Evolutionary conservation across 306 rosid genomes (phyloP), one percentile per base, ranked within the genome.

Genomic region (Cicer pinnatifidum): DNA sequence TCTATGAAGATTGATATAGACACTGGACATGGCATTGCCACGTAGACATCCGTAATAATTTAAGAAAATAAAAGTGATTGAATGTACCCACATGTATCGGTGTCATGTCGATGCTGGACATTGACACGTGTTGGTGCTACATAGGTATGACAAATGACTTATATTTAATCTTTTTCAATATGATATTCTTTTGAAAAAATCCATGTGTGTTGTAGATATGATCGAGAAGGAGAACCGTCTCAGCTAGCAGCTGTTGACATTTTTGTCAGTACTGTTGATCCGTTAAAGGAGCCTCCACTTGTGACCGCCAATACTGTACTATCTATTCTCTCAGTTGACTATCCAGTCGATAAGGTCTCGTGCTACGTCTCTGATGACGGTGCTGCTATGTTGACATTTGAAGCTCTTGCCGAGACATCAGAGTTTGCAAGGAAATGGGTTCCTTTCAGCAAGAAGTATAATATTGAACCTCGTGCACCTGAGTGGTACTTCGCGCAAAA

Each of bases 281-380:
- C 98, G 16, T 81, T 89, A 75, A 93, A 93, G 85, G 98, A 94
- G 84, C 98, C 98, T 15, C 98, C 98, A 15, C 93, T 94, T 73
- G 97, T 94, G 70, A 94, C 98, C 71, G 97, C 98, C 62, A 94
- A 94, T 75, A 94, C 98, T 0, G 96, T 94, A 71, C 84, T 94
- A 19, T 94, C 98, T 46, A 94, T 94, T 81, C 98, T 94, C 37
- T 89, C 98, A 8, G 92, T 94, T 72, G 98, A 94, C 86, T 94
- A 94, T 61, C 99, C 99, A 5, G 96, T 91, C 53, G 97, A 94
- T 81, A 94, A 94, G 86, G 93, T 94, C 83, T 94, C 98, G 7
- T 94, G 98, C 89, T 94, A 94, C 72, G 89, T 94, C 17, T 94
- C 98, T 84, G 98, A 94, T 62, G 98, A 94, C 73, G 98, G 98